Conservation (phyloP, 805 yeast species). For the Nakazawaea anatomiae region DNA sequence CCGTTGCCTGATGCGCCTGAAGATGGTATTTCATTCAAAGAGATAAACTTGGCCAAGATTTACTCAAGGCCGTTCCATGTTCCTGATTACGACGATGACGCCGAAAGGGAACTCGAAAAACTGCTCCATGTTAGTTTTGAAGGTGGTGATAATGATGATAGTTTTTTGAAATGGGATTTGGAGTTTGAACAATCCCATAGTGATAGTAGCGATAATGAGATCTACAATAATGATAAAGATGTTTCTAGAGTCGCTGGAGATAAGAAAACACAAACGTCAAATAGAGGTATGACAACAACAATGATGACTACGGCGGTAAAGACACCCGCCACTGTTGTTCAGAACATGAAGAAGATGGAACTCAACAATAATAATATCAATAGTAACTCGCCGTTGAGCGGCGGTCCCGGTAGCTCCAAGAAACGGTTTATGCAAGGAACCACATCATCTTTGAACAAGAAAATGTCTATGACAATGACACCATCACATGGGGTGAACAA, state of each 20-base stretch:
- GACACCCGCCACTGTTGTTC: background rate
- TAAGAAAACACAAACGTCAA: background rate
- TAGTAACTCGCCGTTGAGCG: background rate
- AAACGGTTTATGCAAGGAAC: background rate
- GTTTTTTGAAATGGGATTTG: background rate
- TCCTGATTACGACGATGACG: background rate
- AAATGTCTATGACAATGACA: background rate
- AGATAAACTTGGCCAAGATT: conserved; percentile 1
- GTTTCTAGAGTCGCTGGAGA: too few relatives aligned
- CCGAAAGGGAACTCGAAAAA: background rate
- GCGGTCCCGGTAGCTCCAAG: background rate
- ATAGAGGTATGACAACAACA: background rate
- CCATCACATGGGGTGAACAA: background rate
- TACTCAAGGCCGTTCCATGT: conserved; percentile 8
- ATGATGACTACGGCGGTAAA: background rate
- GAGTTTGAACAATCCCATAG: background rate
- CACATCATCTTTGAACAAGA: background rate
- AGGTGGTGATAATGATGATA: background rate
- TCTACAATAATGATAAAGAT: too few relatives aligned
- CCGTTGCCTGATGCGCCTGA: conserved; percentile 8
- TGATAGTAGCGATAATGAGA: too few relatives aligned
- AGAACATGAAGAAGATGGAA: background rate
- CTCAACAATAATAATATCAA: background rate
- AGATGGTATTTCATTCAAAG: conserved; percentile 8
- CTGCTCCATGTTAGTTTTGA: background rate